These are phyloP conservation scores for Penicillium brasilianum DNA, from an alignment of 2,329 filamentous ascomycete species.

Conservation along the genomic window DNA sequence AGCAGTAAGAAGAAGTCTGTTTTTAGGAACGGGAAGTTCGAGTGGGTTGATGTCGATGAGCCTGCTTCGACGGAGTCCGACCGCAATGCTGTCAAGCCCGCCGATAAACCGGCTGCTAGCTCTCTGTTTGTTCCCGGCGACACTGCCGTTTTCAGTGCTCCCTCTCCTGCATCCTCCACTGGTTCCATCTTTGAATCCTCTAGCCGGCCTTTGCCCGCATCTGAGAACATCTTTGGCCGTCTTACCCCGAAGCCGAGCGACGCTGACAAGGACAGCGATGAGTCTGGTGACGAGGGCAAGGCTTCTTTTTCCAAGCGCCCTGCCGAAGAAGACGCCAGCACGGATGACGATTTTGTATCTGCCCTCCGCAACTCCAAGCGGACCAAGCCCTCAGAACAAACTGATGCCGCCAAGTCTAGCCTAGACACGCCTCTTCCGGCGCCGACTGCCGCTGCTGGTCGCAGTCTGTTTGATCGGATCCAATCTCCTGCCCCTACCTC, in stretches of 20 bases:
- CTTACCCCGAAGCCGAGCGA: constrained; percentile 37
- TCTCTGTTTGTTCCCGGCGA: constrained; percentile 5
- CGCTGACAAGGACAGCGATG: constrained; percentile 35
- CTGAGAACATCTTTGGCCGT: constrained; percentile 46
- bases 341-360: constrained; percentile 32
- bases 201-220: constrained; percentile 33
- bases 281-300: constrained; percentile 24
- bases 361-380: constrained; percentile 25
- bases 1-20: constrained; percentile 40
- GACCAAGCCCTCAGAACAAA: constrained; percentile 25
- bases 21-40: constrained; percentile 41
- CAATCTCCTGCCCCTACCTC: constrained; percentile 25
- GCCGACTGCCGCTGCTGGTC: constrained; percentile 31
- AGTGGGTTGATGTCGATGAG: constrained; percentile 36
- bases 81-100: constrained; percentile 1
- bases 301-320: constrained; percentile 26
- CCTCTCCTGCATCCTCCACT: constrained; percentile 20
- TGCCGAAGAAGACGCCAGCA: constrained; percentile 29
- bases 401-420: constrained; percentile 21
- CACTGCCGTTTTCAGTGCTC: constrained; percentile 2
- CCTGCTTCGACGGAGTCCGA: constrained; percentile 16
- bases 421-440: constrained; percentile 21
- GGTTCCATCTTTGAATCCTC: constrained; percentile 39
- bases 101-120: constrained; percentile 9
- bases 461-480: constrained; percentile 45